Percentiles rank a stretch among this genome's conserved stretches.
Evolutionary conservation across 305 asterid genomes (phyloP).

Genomic region (Fraxinus sp.): DNA sequence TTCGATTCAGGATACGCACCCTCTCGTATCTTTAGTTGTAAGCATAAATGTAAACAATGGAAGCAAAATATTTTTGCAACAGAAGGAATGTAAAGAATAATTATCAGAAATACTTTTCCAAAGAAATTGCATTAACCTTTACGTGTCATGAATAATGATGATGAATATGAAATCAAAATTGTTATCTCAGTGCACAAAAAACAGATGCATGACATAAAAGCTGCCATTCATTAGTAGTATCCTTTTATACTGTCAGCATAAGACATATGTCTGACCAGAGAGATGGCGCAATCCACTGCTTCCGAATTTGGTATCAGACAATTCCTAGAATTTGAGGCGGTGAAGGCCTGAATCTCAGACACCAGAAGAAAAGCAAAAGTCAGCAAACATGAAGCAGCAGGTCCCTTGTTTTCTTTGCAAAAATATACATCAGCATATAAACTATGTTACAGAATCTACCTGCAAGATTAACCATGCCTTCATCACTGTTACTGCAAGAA

Average conservation of each 20-base stretch:
- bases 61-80: not conserved
- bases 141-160: not conserved
- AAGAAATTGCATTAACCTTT: not conserved
- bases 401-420: not conserved
- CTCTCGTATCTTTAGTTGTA: not conserved
- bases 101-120: not conserved
- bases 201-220: not conserved
- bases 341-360: slow-evolving; percentile 55
- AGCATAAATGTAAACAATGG: not conserved
- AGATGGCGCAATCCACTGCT: slow-evolving; percentile 79
- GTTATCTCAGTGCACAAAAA: not conserved
- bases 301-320: slow-evolving; percentile 95
- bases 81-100: not conserved
- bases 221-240: not conserved
- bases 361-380: slow-evolving; percentile 17
- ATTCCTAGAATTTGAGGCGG: slow-evolving; percentile 68
- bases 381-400: not conserved
- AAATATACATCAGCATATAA: not conserved
- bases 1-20: not conserved
- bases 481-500: slow-evolving; percentile 85
- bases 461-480: slow-evolving; percentile 77
- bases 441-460: slow-evolving; percentile 39
- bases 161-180: not conserved
- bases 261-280: slow-evolving; percentile 56
- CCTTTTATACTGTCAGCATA: not conserved